These are phyloP conservation scores for Fusarium penzigii DNA, from an alignment of 2,329 filamentous ascomycete species.

Conservation along the genomic window DNA sequence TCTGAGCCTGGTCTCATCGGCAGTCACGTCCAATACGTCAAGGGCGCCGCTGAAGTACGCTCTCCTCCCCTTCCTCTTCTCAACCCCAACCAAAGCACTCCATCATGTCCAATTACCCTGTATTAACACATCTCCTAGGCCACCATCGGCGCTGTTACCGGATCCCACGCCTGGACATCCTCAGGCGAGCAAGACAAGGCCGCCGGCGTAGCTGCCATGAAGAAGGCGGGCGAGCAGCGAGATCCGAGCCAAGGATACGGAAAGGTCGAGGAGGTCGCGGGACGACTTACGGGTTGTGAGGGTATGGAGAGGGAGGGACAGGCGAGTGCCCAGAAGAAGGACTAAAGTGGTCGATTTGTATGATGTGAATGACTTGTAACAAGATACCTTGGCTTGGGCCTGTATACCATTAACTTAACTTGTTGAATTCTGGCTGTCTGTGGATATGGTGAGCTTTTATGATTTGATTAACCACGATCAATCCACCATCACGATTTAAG, in stretches of 20 bases:
- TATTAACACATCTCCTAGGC: constrained; percentile 40
- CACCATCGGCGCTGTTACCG: constrained; percentile 61
- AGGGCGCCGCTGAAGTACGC: constrained; percentile 64
- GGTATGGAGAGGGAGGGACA: constrained; percentile 68
- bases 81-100: not conserved
- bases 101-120: not conserved
- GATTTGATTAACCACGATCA: too few relatives aligned
- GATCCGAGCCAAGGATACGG: constrained; percentile 61
- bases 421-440: too few relatives aligned
- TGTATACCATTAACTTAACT: too few relatives aligned
- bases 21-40: constrained; percentile 67
- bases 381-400: not conserved
- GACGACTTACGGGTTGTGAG: constrained; percentile 65
- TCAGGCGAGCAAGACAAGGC: constrained; percentile 67
- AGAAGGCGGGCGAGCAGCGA: constrained; percentile 57
- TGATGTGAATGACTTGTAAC: not conserved
- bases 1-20: constrained; percentile 59
- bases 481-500: too few relatives aligned
- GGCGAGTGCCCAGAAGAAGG: constrained; percentile 44
- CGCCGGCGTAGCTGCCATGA: constrained; percentile 63
- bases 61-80: not conserved
- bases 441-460: too few relatives aligned
- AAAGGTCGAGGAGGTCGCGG: constrained; percentile 64
- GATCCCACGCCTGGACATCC: constrained; percentile 62
- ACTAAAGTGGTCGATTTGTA: constrained; percentile 4